Evolutionary conservation across 768 basidiomycete genomes (phyloP), one percentile per base, ranked within the genome.

Genomic region (Pisolithus marmoratus): DNA sequence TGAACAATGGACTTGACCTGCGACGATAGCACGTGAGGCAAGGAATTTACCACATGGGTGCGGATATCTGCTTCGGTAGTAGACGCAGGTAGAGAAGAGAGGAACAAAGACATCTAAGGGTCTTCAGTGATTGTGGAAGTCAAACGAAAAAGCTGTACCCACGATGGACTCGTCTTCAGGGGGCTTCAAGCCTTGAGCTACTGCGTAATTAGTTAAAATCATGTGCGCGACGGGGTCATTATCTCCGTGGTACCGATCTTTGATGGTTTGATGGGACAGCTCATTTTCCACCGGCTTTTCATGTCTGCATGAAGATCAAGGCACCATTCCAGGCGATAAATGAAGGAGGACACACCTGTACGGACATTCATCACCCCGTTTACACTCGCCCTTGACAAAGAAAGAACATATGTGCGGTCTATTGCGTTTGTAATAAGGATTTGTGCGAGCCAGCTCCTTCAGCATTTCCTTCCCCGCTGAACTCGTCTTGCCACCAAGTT

Each of bases 341-440:
- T 38, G 9, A 14, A 14, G 24, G 15, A 8, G 5, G 12, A 68
- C 76, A 50, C 52, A 82, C 84, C 84, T 69, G 69, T 92, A 98
- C 2, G 96, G 96, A 66, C 96, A 99, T 54, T 95, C 93, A 14
- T 73, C 71, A 7, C 96, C 96, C 40, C 96, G 82, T 38, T 78
- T 91, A 67, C 96, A 99, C 50, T 94, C 89, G 0, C 96, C 96
- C 71, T 98, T 99, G 46, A 79, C 85, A 64, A 85, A 98, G 79
- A 98, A 98, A 2, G 90, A 91, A 68, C 96, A 99, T 14, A 96
- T 64, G 58, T 97, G 89, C 43, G 96, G 92, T 50, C 88, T 74
- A 70, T 98, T 99, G 51, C 95, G 85, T 70, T 97, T 96, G 74
- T 98, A 98, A 67, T 93, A 93, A 0, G 96, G 96, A 61, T 98